Percentiles rank a stretch among this genome's conserved stretches.
phyloP scores from a whole-genome alignment of 2,329 filamentous ascomycete genomes.

The Talaromyces pinophilus region DNA sequence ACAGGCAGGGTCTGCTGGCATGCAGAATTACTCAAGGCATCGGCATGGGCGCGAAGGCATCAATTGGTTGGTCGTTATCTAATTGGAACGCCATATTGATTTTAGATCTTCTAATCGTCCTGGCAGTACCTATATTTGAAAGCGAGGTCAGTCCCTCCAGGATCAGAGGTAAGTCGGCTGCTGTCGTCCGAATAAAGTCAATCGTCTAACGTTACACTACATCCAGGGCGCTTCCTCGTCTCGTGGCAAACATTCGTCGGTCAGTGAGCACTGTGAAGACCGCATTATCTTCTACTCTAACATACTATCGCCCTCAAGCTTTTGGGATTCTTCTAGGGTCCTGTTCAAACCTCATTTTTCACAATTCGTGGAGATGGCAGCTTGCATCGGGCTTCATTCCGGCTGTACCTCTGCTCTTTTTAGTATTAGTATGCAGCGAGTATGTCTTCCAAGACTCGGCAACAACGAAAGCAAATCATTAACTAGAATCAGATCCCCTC shows the following conservation, averaged over 20 bases:
- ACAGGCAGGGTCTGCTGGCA: conserved; percentile 27
- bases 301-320: conserved; percentile 12
- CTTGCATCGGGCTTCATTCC: conserved; percentile 26
- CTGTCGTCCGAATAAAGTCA: conserved; percentile 14
- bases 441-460: not conserved
- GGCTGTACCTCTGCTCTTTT: conserved; percentile 24
- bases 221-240: conserved; percentile 24
- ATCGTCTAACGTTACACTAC: conserved; percentile 20
- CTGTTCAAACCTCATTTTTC: conserved; percentile 25
- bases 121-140: conserved; percentile 33
- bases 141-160: conserved; percentile 30
- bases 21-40: conserved; percentile 36
- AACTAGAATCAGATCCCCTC: conserved; percentile 15
- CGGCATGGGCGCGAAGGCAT: conserved; percentile 38
- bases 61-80: conserved; percentile 25
- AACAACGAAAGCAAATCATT: not conserved
- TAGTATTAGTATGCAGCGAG: conserved; percentile 26
- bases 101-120: not conserved
- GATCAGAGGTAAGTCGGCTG: conserved; percentile 22
- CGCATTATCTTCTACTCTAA: not conserved
- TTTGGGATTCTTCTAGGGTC: conserved; percentile 25
- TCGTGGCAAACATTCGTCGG: conserved; percentile 27
- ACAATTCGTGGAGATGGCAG: conserved; percentile 25
- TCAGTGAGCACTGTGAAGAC: conserved; percentile 9
- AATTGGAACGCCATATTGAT: not conserved